phyloP scores from a whole-genome alignment of 2,329 filamentous ascomycete genomes.

The Aspergillus phoenicis region DNA sequence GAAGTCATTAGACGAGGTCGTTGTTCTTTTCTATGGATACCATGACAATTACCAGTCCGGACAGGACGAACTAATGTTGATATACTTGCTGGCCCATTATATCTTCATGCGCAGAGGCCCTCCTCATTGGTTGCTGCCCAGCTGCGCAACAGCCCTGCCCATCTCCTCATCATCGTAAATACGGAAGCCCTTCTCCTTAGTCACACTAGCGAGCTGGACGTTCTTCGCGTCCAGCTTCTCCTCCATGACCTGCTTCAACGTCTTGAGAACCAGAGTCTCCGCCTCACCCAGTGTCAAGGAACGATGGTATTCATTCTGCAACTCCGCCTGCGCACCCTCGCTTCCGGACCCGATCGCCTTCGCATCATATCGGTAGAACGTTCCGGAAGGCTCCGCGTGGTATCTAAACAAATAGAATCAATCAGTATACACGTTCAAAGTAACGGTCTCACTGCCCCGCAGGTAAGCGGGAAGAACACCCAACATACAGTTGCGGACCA shows the following conservation, averaged over 20 bases:
- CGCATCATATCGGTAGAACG: constrained; percentile 98
- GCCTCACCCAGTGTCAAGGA: constrained; percentile 90
- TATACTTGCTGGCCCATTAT: constrained; percentile 18
- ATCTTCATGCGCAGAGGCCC: constrained; percentile 15
- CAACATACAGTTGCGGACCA: constrained; percentile 77
- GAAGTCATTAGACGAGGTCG: constrained; percentile 26
- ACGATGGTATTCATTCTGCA: constrained; percentile 99
- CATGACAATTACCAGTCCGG: constrained; percentile 23
- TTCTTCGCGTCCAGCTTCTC: constrained; percentile 99
- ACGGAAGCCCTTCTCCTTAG: constrained; percentile 95
- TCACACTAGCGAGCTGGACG: constrained; percentile 95
- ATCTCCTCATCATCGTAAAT: constrained; percentile 99
- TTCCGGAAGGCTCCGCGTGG: constrained; percentile 96
- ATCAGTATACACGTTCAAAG: neutral
- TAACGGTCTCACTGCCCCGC: neutral
- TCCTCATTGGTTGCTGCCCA: constrained; percentile 47
- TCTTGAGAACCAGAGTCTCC: constrained; percentile 94
- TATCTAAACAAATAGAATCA: constrained; percentile 57
- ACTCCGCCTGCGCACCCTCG: constrained; percentile 94
- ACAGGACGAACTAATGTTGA: constrained; percentile 19
- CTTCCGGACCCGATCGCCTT: constrained; percentile 98
- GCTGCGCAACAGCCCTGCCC: constrained; percentile 82
- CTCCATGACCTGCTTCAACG: constrained; percentile 99
- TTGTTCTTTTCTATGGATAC: constrained; percentile 35
- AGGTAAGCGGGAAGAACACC: neutral